A percentile compares a stretch with the other conserved stretches of the same genome.
Evolutionary conservation across 2,329 filamentous ascomycete genomes (phyloP).

Genomic region (Penicillium sp.): DNA sequence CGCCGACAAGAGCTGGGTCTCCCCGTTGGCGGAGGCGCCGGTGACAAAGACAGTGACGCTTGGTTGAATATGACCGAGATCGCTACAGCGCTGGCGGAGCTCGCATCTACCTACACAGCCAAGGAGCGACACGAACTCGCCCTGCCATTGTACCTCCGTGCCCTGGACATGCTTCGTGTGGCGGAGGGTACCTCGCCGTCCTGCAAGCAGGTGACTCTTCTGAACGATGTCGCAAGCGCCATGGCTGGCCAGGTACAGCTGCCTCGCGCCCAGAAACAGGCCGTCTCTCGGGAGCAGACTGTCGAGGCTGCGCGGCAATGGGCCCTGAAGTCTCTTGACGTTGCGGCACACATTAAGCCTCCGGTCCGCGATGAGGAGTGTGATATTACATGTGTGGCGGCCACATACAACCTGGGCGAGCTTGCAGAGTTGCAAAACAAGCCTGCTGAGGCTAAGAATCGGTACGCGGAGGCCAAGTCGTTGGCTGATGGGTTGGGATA

Average conservation of each 20-base stretch:
- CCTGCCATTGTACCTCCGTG: conserved; percentile 79
- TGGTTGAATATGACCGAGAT: conserved; percentile 40
- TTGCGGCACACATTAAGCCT: conserved; percentile 60
- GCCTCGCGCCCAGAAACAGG: conserved; percentile 27
- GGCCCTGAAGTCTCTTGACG: conserved; percentile 69
- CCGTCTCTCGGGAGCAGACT: conserved; percentile 54
- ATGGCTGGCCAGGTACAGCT: conserved; percentile 33
- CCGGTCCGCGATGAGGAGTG: conserved; percentile 70
- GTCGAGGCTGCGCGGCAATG: conserved; percentile 68
- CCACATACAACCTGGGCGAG: conserved; percentile 81
- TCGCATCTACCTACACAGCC: conserved; percentile 71
- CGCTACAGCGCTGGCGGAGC: conserved; percentile 46
- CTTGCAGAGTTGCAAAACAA: conserved; percentile 72
- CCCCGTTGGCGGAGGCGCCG: conserved; percentile 58
- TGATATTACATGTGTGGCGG: conserved; percentile 73
- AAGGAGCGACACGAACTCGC: conserved; percentile 73
- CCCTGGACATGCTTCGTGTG: conserved; percentile 61
- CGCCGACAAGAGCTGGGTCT: conserved; percentile 62
- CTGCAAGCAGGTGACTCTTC: conserved; percentile 73
- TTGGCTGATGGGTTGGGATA: conserved; percentile 48
- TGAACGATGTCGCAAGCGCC: conserved; percentile 55
- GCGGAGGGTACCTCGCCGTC: conserved; percentile 43
- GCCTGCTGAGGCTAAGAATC: conserved; percentile 57
- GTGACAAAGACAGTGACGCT: conserved; percentile 26
- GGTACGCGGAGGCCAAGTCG: conserved; percentile 63